Evolutionary conservation across 768 basidiomycete species (phyloP).

Genomic region (Mrakia frigida): DNA sequence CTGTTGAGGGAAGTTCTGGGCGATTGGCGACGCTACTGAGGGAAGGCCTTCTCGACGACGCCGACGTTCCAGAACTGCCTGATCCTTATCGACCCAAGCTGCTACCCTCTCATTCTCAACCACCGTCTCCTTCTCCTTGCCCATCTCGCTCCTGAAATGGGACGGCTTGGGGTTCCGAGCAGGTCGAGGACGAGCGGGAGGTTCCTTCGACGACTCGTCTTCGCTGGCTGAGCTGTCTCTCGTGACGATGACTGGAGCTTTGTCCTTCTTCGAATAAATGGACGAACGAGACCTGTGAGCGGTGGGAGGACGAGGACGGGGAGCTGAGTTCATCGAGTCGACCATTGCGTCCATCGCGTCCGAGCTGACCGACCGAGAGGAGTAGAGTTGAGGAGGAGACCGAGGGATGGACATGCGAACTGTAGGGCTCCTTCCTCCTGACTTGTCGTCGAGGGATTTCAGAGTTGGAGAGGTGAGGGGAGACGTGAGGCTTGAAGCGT

Average conservation of each 20-base stretch:
- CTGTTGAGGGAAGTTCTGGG: neutral
- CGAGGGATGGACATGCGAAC: conserved; percentile 12
- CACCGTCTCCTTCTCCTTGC: neutral
- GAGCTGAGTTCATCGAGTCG: conserved; percentile 2
- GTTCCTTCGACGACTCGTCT: neutral
- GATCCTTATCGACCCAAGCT: neutral
- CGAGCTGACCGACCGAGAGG: conserved; percentile 3
- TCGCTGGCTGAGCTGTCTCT: conserved; percentile 7
- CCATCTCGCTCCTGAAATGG: neutral
- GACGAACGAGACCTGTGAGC: neutral
- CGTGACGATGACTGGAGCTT: neutral
- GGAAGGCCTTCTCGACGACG: conserved; percentile 8
- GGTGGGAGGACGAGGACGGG: neutral
- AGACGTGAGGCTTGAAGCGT: neutral
- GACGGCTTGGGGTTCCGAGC: neutral
- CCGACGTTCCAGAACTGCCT: neutral
- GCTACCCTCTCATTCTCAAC: neutral
- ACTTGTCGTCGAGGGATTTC: neutral
- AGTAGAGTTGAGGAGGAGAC: neutral
- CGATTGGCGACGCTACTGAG: neutral
- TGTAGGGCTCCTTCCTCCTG: neutral
- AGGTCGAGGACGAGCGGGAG: neutral
- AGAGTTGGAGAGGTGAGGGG: neutral
- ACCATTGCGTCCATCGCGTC: conserved; percentile 20
- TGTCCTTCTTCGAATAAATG: neutral